These are phyloP conservation scores for Coniferiporia weirii DNA, from an alignment of 1,284 basidiomycete genomes.

Conservation along the genomic window DNA sequence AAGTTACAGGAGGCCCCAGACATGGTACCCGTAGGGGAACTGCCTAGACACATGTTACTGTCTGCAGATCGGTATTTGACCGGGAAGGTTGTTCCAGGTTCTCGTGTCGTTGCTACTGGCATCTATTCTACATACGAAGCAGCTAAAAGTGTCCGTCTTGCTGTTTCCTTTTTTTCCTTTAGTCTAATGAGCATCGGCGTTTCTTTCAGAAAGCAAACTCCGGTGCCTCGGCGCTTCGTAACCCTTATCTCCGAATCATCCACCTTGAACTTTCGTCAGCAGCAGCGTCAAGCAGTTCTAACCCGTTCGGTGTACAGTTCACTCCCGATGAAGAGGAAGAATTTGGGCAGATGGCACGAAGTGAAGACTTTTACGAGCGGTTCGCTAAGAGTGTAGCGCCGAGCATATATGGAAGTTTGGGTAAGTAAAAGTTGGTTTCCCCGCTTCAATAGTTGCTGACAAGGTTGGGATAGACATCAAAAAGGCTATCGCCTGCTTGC, in stretches of 20 bases:
- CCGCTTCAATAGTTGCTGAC: slow-evolving; percentile 10
- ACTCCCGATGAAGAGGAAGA: slow-evolving; percentile 97
- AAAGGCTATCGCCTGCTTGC: slow-evolving; percentile 90
- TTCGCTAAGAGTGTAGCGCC: slow-evolving; percentile 95
- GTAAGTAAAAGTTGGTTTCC: slow-evolving; percentile 38
- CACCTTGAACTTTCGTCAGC: slow-evolving; percentile 88
- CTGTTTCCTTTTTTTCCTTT: neutral
- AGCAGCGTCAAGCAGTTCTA: slow-evolving; percentile 57
- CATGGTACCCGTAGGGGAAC: slow-evolving; percentile 98
- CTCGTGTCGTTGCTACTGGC: slow-evolving; percentile 90
- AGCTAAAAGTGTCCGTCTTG: slow-evolving; percentile 63
- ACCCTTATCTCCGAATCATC: slow-evolving; percentile 91
- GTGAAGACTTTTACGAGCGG: slow-evolving; percentile 88
- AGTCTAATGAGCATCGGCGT: neutral
- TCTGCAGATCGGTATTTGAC: slow-evolving; percentile 89
- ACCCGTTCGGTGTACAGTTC: slow-evolving; percentile 82
- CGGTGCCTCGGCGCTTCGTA: slow-evolving; percentile 80
- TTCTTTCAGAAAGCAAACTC: slow-evolving; percentile 55
- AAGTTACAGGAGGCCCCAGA: slow-evolving; percentile 99
- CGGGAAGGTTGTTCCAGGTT: slow-evolving; percentile 90
- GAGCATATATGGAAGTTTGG: slow-evolving; percentile 93
- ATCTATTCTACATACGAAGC: slow-evolving; percentile 96
- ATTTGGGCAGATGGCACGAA: slow-evolving; percentile 84
- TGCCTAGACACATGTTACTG: slow-evolving; percentile 93
- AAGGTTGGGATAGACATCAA: slow-evolving; percentile 77